Evolutionary conservation across 2,329 filamentous ascomycete genomes (phyloP).

Genomic region (Cladorrhinum sp.): DNA sequence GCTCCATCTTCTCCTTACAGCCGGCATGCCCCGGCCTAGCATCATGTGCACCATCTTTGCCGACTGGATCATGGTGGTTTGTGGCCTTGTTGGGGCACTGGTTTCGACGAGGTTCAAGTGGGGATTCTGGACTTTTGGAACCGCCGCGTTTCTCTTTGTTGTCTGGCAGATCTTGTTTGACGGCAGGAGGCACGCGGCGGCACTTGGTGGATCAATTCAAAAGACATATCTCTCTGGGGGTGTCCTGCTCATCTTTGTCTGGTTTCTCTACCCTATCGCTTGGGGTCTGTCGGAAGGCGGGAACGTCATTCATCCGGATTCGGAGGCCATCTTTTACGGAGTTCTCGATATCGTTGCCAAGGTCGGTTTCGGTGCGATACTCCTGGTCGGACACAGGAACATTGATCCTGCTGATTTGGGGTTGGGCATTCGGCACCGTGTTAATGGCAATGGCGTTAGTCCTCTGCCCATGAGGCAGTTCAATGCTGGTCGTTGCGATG

Average conservation of each 20-base stretch:
- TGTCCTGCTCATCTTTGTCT: conserved; percentile 56
- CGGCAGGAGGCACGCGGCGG: conserved; percentile 53
- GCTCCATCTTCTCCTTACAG: too few species aligned
- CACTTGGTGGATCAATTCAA: conserved; percentile 53
- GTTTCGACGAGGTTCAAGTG: conserved; percentile 63
- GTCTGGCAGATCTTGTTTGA: conserved; percentile 56
- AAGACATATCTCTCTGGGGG: conserved; percentile 54
- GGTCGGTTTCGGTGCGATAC: conserved; percentile 57
- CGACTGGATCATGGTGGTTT: conserved; percentile 65
- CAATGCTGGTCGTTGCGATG: too few species aligned
- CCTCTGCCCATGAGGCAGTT: too few species aligned
- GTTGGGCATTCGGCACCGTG: too few species aligned
- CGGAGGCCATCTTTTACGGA: conserved; percentile 67
- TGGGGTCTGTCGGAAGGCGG: conserved; percentile 64
- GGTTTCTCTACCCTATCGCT: conserved; percentile 62
- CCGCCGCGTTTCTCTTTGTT: conserved; percentile 55
- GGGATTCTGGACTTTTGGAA: conserved; percentile 62
- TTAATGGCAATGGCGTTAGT: too few species aligned
- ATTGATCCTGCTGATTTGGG: conserved; percentile 35
- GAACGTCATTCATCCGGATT: conserved; percentile 63
- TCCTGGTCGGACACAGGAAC: conserved; percentile 61
- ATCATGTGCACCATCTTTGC: conserved; percentile 60
- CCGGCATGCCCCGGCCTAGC: too few species aligned
- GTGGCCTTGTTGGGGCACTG: conserved; percentile 63
- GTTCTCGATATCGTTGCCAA: conserved; percentile 64